Conservation (phyloP, 768 basidiomycete genomes). For the Peribolospora baueri region DNA sequence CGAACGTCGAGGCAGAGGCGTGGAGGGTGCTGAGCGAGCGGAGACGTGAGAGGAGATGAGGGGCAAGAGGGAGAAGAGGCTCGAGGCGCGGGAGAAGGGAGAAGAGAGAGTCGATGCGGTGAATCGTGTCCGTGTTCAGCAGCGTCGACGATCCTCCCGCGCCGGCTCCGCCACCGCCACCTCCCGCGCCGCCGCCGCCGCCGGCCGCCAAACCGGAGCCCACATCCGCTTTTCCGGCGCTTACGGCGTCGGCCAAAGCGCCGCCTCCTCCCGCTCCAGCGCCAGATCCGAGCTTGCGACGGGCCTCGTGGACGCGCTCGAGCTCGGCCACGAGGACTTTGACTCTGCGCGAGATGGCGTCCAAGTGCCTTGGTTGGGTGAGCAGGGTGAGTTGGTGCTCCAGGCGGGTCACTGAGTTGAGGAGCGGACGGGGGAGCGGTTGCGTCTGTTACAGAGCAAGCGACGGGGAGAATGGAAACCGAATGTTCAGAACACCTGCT, state of each 20-base stretch:
- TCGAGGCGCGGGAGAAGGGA: slow-evolving; percentile 22
- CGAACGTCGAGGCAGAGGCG: slow-evolving; percentile 53
- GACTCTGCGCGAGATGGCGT: slow-evolving; percentile 76
- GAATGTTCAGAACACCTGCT: not conserved
- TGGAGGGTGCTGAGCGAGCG: slow-evolving; percentile 65
- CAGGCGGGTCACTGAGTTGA: slow-evolving; percentile 55
- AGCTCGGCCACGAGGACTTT: slow-evolving; percentile 81
- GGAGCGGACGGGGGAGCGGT: slow-evolving; percentile 35
- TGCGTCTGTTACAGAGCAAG: not conserved
- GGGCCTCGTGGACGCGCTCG: slow-evolving; percentile 39
- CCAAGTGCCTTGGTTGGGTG: slow-evolving; percentile 85
- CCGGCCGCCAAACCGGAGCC: not conserved
- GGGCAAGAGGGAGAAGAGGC: slow-evolving; percentile 23
- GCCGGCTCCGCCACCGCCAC: not conserved
- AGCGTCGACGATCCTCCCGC: too few species aligned
- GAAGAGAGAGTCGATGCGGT: slow-evolving; percentile 20
- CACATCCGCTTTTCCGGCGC: too few species aligned
- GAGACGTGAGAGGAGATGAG: slow-evolving; percentile 69
- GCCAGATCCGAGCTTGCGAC: slow-evolving; percentile 14
- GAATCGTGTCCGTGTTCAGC: slow-evolving; percentile 11
- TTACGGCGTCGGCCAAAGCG: too few species aligned
- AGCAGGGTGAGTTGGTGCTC: slow-evolving; percentile 67
- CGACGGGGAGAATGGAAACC: not conserved
- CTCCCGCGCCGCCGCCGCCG: not conserved
- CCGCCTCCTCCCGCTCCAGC: not conserved